Conservation (phyloP, 441 rosid genomes). For the Bruguiera hainesii region DNA sequence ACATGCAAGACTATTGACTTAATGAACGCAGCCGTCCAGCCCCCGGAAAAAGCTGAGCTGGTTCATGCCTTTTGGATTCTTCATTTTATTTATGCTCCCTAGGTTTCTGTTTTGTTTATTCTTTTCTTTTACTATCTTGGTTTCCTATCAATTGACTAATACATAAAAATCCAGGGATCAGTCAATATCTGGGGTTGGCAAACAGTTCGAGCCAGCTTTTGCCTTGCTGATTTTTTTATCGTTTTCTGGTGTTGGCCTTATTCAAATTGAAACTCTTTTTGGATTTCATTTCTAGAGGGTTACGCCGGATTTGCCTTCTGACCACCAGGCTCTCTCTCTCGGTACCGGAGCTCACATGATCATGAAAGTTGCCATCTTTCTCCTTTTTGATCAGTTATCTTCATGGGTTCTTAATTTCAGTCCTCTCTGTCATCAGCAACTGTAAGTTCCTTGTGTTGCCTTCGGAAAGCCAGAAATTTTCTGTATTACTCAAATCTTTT, state of each 20-base stretch:
- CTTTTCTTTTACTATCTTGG: not conserved
- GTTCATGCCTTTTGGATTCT: not conserved
- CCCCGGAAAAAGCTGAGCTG: not conserved
- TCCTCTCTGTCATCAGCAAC: not conserved
- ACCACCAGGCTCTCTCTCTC: not conserved
- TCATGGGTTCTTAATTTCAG: slow-evolving; percentile 3
- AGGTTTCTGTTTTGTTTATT: not conserved
- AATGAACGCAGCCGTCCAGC: slow-evolving; percentile 5
- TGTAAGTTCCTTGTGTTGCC: not conserved
- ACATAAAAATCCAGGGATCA: slow-evolving; percentile 19
- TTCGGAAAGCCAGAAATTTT: not conserved
- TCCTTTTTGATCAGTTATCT: not conserved
- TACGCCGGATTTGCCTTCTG: slow-evolving; percentile 20
- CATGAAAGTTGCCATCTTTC: slow-evolving; percentile 28
- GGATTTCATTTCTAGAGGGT: slow-evolving; percentile 1
- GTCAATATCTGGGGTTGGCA: slow-evolving; percentile 24
- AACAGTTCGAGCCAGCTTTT: slow-evolving; percentile 27
- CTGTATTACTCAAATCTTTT: not conserved
- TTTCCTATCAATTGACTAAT: not conserved
- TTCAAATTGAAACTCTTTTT: slow-evolving; percentile 3
- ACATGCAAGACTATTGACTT: not conserved
- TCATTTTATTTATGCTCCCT: not conserved
- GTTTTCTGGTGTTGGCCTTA: not conserved
- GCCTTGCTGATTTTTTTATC: slow-evolving; percentile 19
- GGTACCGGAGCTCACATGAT: slow-evolving; percentile 14